Percentiles rank a stretch among this genome's conserved stretches.
phyloP scores from a whole-genome alignment of 768 basidiomycete species.

The Suillus weaverae region DNA sequence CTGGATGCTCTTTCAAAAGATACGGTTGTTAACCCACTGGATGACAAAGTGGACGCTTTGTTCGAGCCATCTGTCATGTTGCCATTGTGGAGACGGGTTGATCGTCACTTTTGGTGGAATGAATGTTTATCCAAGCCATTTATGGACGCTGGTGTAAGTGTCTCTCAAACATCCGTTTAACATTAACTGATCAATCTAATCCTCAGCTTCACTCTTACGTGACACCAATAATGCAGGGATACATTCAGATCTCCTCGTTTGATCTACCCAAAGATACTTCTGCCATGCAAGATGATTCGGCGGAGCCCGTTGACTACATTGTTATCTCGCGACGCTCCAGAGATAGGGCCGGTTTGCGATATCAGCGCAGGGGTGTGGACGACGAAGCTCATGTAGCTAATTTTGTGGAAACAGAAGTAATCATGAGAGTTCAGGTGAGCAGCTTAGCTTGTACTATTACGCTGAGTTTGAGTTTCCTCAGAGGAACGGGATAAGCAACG shows the following conservation, averaged over 20 bases:
- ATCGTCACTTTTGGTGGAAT: constrained; percentile 96
- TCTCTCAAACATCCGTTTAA: constrained; percentile 1
- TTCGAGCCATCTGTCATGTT: constrained; percentile 75
- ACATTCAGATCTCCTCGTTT: constrained; percentile 77
- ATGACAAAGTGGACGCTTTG: constrained; percentile 48
- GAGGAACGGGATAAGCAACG: constrained; percentile 73
- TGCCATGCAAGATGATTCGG: constrained; percentile 36
- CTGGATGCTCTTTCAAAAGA: constrained; percentile 51
- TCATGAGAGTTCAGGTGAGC: constrained; percentile 77
- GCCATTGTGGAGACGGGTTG: constrained; percentile 90
- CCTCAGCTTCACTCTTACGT: constrained; percentile 78
- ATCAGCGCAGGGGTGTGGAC: constrained; percentile 93
- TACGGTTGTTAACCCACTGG: constrained; percentile 22
- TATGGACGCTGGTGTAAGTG: constrained; percentile 78
- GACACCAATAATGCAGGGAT: constrained; percentile 92
- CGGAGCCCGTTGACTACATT: constrained; percentile 65
- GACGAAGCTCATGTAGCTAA: constrained; percentile 93
- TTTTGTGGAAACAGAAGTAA: constrained; percentile 93
- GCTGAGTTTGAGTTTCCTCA: constrained; percentile 27
- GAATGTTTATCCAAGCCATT: constrained; percentile 84
- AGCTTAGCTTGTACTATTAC: neutral
- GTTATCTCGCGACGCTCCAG: constrained; percentile 85
- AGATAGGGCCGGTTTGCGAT: constrained; percentile 89
- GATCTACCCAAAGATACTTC: constrained; percentile 46
- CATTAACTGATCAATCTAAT: neutral